Evolutionary conservation across 495 filamentous ascomycete species (phyloP).

Genomic region (Aspergillus wentii): DNA sequence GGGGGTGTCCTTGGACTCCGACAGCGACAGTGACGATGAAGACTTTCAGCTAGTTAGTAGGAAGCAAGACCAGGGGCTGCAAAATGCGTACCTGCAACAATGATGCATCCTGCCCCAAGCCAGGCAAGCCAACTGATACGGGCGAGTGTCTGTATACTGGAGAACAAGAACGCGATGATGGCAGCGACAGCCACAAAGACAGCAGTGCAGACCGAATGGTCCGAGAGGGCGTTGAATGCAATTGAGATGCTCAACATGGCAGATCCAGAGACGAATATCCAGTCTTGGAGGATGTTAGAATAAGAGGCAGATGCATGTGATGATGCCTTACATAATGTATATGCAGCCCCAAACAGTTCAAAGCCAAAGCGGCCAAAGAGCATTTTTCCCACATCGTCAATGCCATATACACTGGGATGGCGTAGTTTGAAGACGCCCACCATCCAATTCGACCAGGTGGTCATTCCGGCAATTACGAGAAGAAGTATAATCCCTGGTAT

Average conservation of each 20-base stretch:
- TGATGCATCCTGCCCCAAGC: conserved; percentile 12
- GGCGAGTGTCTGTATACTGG: conserved; percentile 12
- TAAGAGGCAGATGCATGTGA: too few relatives aligned
- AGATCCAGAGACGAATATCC: conserved; percentile 13
- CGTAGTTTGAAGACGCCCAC: conserved; percentile 61
- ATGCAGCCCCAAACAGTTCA: conserved; percentile 49
- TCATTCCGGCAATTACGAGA: conserved; percentile 49
- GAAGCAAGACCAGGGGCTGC: conserved; percentile 26
- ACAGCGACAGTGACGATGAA: conserved; percentile 59
- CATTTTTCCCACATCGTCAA: conserved; percentile 58
- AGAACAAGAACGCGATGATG: conserved; percentile 10
- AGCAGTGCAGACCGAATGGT: conserved; percentile 52
- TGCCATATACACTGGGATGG: conserved; percentile 55
- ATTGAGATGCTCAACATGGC: conserved; percentile 59
- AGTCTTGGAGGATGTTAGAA: too few relatives aligned
- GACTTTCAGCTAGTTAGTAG: conserved; percentile 42
- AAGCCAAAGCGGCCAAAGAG: conserved; percentile 54
- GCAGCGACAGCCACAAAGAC: conserved; percentile 18
- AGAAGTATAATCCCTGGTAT: conserved; percentile 42
- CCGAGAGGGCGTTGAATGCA: conserved; percentile 54
- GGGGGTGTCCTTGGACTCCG: conserved; percentile 32
- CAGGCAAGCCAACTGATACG: conserved; percentile 17
- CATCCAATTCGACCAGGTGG: conserved; percentile 63
- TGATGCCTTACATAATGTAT: too few relatives aligned
- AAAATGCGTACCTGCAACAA: conserved; percentile 10